Base-by-base conservation (phyloP, 176 grass and related monocot species). In the Juncus inflexus region DNA sequence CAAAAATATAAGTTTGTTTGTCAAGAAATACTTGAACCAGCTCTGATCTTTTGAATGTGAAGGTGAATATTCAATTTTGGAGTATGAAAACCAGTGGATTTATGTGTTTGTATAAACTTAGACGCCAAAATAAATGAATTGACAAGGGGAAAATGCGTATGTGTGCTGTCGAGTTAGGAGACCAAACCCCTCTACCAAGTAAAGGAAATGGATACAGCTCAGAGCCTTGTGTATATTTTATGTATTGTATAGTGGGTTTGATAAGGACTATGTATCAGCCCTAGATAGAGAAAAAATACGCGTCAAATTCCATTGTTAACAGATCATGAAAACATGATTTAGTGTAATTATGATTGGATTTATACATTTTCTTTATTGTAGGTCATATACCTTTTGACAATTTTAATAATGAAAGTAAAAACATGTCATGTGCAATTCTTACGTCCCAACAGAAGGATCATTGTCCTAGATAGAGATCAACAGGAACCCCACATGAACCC, bases 181-280 rank as follows among this genome's bases (percentile, higher is more conserved):
- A 65, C 59, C 72, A 75, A 63, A 55, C 35, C 36, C 47, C 40
- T 64, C 15, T 41, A 75, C 35, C 60, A 64, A n/a, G 58, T 39
- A 52, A 61, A 75, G 36, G 67, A 52, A 49, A 75, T 19, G 67
- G 53, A 40, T 70, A 42, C 67, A 70, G 67, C 67, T 70, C 54
- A 70, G 67, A 28, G 51, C 67, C 14, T 70, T 4, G 56, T 13
- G 35, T 69, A 57, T 2, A 47, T 47, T 47, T 55, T 8, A 69
- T 50, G 12, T 69, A 50, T 69, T 41, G 35, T 56, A 47, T 69
- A 42, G 35, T 55, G 15, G 19, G 37, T 67, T 15, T 67, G 64
- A 52, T 35, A 67, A 50, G 15, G 42, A 67, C 41, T 12, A 35
- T 66, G 63, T 51, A 36, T 66, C 42, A 49, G 15, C 47, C 35